Conservation (phyloP, 164 flowering plant genomes). For the Vitis amurensis region DNA sequence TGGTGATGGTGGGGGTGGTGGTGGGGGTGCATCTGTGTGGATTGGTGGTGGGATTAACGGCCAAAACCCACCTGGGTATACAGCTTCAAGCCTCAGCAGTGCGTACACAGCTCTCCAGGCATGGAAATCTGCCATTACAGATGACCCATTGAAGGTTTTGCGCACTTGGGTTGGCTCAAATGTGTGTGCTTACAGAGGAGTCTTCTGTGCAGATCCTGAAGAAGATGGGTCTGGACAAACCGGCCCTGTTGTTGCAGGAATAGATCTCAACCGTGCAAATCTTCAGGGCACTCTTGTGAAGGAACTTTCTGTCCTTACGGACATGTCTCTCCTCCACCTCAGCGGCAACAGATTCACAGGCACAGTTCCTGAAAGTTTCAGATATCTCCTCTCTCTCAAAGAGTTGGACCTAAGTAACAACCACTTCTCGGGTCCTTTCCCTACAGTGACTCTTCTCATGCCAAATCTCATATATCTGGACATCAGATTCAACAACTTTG, state of each 20-base stretch:
- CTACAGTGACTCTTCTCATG: conserved; percentile 40
- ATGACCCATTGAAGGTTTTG: conserved; percentile 66
- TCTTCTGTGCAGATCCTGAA: conserved; percentile 56
- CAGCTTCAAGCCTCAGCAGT: conserved; percentile 29
- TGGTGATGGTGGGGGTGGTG: conserved; percentile 31
- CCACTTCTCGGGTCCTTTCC: conserved; percentile 76
- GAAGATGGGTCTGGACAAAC: conserved; percentile 19
- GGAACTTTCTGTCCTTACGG: conserved; percentile 66
- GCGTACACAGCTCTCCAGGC: conserved; percentile 84
- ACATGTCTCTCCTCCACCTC: conserved; percentile 69
- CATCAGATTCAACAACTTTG: conserved; percentile 76
- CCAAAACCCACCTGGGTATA: conserved; percentile 26
- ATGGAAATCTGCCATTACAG: conserved; percentile 85
- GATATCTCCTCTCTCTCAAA: conserved; percentile 41
- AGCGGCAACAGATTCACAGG: conserved; percentile 85
- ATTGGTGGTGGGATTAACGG: conserved; percentile 41
- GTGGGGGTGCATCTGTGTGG: conserved; percentile 52
- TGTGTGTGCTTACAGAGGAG: conserved; percentile 85
- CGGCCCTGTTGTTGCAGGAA: conserved; percentile 47
- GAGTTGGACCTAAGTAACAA: conserved; percentile 94
- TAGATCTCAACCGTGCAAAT: conserved; percentile 85
- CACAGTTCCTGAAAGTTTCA: conserved; percentile 58
- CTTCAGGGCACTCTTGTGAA: conserved; percentile 69
- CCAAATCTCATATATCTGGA: conserved; percentile 78
- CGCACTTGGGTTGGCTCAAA: conserved; percentile 72